phyloP scores from a whole-genome alignment of 345 rosid species.

The Eucalyptus erythrocorys region DNA sequence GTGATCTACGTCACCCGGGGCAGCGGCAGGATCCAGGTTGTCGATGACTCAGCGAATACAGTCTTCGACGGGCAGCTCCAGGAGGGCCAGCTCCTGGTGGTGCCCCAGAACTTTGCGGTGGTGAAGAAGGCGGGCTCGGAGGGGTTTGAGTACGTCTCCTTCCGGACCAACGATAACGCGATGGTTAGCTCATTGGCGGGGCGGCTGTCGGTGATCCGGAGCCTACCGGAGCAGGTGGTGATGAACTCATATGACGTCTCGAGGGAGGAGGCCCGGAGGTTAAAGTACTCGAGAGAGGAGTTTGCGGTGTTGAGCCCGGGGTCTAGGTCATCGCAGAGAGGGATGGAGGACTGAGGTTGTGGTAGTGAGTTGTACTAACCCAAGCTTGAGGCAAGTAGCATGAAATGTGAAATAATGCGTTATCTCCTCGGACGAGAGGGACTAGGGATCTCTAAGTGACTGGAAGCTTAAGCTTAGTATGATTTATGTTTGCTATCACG shows the following conservation, averaged over 20 bases:
- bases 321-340: background rate
- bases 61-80: slow-evolving; percentile 12
- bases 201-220: slow-evolving; percentile 8
- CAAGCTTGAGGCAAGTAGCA: background rate
- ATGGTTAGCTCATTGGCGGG: slow-evolving; percentile 13
- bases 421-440: background rate
- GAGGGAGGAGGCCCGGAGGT: slow-evolving; percentile 18
- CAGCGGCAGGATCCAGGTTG: slow-evolving; percentile 15
- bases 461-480: background rate
- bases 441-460: background rate
- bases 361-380: background rate
- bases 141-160: slow-evolving; percentile 24
- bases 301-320: background rate
- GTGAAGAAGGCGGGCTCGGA: slow-evolving; percentile 12
- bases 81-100: slow-evolving; percentile 20
- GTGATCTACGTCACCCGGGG: slow-evolving; percentile 18
- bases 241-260: slow-evolving; percentile 20
- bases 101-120: slow-evolving; percentile 23
- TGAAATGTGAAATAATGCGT: background rate
- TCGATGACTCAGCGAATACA: background rate
- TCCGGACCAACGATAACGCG: slow-evolving; percentile 18
- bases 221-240: slow-evolving; percentile 18
- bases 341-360: background rate
- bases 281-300: slow-evolving; percentile 17
- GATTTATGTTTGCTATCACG: no score